Percentiles rank a stretch among this genome's conserved stretches.
Evolutionary conservation across 2,329 filamentous ascomycete genomes (phyloP).

Genomic region (Alternaria ethzedia): DNA sequence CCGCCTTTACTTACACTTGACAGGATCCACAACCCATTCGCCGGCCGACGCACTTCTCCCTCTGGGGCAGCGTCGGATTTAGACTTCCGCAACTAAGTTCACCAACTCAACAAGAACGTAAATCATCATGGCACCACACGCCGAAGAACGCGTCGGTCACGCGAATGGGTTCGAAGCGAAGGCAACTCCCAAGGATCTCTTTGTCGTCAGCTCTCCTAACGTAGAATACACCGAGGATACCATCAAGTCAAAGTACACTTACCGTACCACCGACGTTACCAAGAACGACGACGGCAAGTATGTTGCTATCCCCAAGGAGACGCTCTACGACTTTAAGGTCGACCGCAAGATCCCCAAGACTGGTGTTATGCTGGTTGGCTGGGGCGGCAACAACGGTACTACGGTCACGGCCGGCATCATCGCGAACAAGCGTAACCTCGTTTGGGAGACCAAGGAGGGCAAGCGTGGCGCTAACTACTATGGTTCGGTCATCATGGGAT

Average conservation of each 20-base stretch:
- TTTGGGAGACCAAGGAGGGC: conserved; percentile 94
- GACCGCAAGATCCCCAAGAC: conserved; percentile 91
- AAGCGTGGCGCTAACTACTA: conserved; percentile 92
- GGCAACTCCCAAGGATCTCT: conserved; percentile 65
- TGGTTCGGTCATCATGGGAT: conserved; percentile 95
- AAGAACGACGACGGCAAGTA: conserved; percentile 75
- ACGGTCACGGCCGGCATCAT: conserved; percentile 97
- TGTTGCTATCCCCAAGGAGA: conserved; percentile 85
- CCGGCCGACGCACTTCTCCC: conserved; percentile 91
- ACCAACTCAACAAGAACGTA: conserved; percentile 30
- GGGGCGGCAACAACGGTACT: conserved; percentile 97
- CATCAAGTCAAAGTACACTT: conserved; percentile 94
- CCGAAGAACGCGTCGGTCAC: conserved; percentile 67
- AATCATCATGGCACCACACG: conserved; percentile 88
- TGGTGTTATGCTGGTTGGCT: conserved; percentile 96
- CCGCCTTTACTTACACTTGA: conserved; percentile 25
- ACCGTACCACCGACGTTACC: conserved; percentile 88
- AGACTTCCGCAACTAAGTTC: conserved; percentile 50
- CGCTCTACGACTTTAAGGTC: conserved; percentile 95
- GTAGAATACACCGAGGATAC: conserved; percentile 86
- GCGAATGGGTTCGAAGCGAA: conserved; percentile 59
- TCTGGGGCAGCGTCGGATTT: conserved; percentile 78
- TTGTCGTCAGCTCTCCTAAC: conserved; percentile 90
- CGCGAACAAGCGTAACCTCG: conserved; percentile 84
- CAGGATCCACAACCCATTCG: conserved; percentile 94